Base-by-base conservation (phyloP, 2,329 filamentous ascomycete genomes). In the Fusarium graminum region DNA sequence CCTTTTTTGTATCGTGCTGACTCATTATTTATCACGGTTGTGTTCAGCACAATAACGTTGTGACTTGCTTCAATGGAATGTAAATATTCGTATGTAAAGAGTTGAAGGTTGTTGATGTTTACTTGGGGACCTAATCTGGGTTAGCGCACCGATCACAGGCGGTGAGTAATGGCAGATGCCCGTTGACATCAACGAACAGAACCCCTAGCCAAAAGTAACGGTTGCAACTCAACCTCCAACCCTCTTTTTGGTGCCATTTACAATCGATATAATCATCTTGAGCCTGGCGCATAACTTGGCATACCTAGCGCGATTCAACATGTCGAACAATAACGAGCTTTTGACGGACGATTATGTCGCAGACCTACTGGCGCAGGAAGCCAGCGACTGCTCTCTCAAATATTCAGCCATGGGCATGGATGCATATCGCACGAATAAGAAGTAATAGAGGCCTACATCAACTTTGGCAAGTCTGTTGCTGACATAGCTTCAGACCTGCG, bases 301-400 rank as follows among this genome's bases (percentile, higher is more conserved):
- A 36, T 38, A 26, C 36, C 40, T 19, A 56, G 34, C 28, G 5
- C 47, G 16, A 36, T 46, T 50, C 47, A 42, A 19, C 17, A 83
- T 82, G 80, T 54, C 78, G 12, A 80, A 81, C 52, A 80, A 81
- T 53, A 79, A 85, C 67, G 80, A 83, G n/a, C 74, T 86, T 25
- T 77, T 90, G 44, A 89, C 88, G 19, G 92, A 96, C 74, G 90
- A 92, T 50, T 93, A 93, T 73, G 88, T 97, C 65, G 92, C 92
- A 16, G 85, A 85, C 45, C 81, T 97, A n/a, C 83, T 98, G 34
- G 87, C 89, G 49, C 87, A 91, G 69, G 94, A 97, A 77, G 94
- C 94, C 13, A 88, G 85, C 59, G 87, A 90, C 58, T 90, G 85
- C 70, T 91, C 90, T 4, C 80, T 91, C 44, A 91, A 87, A 73